These are phyloP conservation scores for Fusarium vanettenii DNA, from an alignment of 2,329 filamentous ascomycete genomes.

Conservation along the genomic window DNA sequence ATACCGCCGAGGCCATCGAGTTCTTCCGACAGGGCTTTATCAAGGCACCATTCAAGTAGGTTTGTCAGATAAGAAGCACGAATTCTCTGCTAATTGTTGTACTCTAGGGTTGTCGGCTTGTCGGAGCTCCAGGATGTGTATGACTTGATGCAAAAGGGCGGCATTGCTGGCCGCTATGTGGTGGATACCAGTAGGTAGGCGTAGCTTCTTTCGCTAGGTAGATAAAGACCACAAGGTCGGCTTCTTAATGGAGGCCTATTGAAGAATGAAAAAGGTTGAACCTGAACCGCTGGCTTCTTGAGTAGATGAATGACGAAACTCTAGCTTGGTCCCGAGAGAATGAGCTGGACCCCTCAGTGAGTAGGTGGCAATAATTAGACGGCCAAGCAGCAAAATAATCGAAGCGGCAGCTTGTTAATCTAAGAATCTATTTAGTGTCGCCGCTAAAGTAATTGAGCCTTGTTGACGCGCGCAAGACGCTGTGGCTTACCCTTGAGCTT, in stretches of 20 bases:
- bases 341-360: background rate
- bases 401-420: background rate
- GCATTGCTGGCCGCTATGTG: conserved; percentile 79
- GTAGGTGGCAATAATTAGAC: background rate
- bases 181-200: conserved; percentile 73
- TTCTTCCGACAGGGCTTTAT: conserved; percentile 86
- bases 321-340: background rate
- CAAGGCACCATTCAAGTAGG: conserved; percentile 79
- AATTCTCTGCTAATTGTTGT: conserved; percentile 1
- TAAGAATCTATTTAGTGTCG: background rate
- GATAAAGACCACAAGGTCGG: background rate
- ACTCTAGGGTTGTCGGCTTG: conserved; percentile 70
- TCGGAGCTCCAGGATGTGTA: conserved; percentile 81
- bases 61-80: accelerated
- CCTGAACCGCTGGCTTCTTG: background rate
- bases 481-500: background rate
- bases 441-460: background rate
- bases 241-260: background rate
- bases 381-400: background rate
- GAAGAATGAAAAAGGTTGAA: background rate
- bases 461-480: background rate
- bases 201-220: background rate
- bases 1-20: conserved; percentile 86
- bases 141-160: conserved; percentile 73
- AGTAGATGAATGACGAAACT: background rate